These are phyloP conservation scores for Trematosphaeria pertusa DNA, from an alignment of 2,329 filamentous ascomycete species.

Conservation along the genomic window DNA sequence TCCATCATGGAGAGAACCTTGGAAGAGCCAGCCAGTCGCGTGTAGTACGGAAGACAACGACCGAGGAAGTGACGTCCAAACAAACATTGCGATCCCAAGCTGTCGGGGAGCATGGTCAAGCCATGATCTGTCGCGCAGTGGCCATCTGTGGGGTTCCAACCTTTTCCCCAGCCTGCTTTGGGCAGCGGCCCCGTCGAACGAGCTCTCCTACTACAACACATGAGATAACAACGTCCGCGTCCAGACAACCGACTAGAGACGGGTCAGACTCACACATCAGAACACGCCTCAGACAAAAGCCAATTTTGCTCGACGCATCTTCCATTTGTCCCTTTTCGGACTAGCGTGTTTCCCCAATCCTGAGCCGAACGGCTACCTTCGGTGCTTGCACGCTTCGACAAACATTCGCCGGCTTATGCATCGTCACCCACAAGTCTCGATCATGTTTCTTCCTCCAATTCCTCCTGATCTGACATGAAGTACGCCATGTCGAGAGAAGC, in stretches of 20 bases:
- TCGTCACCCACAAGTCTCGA: slow-evolving; percentile 14
- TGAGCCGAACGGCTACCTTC: slow-evolving; percentile 10
- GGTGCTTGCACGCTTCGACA: slow-evolving; percentile 7
- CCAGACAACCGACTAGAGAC: too few relatives aligned
- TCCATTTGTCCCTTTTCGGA: neutral
- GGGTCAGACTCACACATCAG: too few relatives aligned
- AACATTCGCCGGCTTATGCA: slow-evolving; percentile 15
- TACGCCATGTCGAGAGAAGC: slow-evolving; percentile 39
- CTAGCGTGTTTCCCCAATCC: slow-evolving; percentile 13
- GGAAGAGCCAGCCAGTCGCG: too few relatives aligned
- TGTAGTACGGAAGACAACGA: too few relatives aligned
- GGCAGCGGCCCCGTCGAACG: too few relatives aligned
- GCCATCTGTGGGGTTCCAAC: too few relatives aligned
- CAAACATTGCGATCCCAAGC: neutral
- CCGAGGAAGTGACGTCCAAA: slow-evolving; percentile 1
- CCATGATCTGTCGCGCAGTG: slow-evolving; percentile 2
- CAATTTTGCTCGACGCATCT: neutral
- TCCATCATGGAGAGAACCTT: too few relatives aligned
- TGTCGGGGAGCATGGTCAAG: neutral
- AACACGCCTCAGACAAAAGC: too few relatives aligned
- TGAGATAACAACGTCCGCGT: too few relatives aligned
- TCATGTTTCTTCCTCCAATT: slow-evolving; percentile 29
- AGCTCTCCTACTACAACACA: too few relatives aligned
- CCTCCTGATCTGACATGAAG: slow-evolving; percentile 36
- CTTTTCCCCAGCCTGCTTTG: too few relatives aligned